phyloP scores from a whole-genome alignment of 2,329 filamentous ascomycete species.

The Sporothrix phasma region DNA sequence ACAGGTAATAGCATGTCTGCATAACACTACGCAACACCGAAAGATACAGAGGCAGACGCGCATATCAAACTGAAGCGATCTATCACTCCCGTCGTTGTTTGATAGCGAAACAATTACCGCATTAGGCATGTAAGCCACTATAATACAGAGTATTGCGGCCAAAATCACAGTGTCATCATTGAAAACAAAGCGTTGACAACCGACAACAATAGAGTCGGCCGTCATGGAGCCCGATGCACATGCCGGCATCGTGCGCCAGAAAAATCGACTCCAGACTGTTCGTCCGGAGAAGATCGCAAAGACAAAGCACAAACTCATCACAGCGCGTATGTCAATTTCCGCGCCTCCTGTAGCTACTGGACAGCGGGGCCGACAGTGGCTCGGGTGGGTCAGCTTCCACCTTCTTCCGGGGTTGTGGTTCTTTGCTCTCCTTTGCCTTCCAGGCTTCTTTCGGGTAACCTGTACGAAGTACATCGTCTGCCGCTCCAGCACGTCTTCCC shows the following conservation, averaged over 20 bases:
- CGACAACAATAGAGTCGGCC: neutral
- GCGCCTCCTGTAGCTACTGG: neutral
- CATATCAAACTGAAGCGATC: neutral
- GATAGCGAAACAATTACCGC: slow-evolving; percentile 6
- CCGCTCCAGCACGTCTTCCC: no score
- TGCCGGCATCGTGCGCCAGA: no score
- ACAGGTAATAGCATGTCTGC: neutral
- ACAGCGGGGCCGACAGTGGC: no score
- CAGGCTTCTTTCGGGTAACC: no score
- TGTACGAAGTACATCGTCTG: no score
- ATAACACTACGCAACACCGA: neutral
- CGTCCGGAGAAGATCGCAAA: neutral
- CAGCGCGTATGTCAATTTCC: slow-evolving; percentile 9
- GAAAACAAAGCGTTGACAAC: neutral
- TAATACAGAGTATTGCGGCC: neutral
- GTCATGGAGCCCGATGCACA: neutral
- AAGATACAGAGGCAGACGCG: no score
- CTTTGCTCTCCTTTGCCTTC: no score
- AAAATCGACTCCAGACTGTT: neutral
- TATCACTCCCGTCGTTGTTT: neutral
- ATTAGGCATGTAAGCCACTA: neutral
- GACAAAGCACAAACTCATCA: slow-evolving; percentile 1
- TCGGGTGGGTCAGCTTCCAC: neutral
- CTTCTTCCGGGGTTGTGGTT: no score
- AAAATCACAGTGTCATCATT: neutral